Evolutionary conservation across 176 grass and related monocot genomes (phyloP).

Genomic region (Eleusine coracana): DNA sequence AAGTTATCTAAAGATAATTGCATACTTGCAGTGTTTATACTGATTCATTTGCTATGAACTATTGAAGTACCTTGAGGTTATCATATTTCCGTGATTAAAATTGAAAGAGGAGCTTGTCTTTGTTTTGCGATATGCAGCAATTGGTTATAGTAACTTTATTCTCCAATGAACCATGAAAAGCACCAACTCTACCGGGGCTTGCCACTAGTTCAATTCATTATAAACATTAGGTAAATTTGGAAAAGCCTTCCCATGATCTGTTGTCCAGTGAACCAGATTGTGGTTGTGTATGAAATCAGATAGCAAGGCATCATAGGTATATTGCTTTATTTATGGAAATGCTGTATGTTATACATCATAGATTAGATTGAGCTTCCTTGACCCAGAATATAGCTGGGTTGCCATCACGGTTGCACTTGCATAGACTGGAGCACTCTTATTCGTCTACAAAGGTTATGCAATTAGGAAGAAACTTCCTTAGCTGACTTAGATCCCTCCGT

Average conservation of each 20-base stretch:
- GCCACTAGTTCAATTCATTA: not conserved
- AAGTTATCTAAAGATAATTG: not conserved
- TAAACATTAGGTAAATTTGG: not conserved
- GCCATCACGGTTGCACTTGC: too few relatives aligned
- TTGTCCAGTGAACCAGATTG: not conserved
- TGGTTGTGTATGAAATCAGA: not conserved
- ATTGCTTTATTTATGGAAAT: not conserved
- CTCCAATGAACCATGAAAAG: not conserved
- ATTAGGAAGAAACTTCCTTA: not conserved
- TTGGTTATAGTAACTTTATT: constrained; percentile 4
- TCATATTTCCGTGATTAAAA: not conserved
- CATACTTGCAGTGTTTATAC: not conserved
- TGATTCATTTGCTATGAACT: not conserved
- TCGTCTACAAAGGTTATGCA: too few relatives aligned
- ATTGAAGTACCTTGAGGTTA: not conserved
- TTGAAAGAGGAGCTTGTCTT: not conserved
- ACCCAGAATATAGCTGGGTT: too few relatives aligned
- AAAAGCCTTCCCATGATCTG: not conserved
- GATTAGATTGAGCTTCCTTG: not conserved
- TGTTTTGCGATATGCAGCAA: constrained; percentile 12
- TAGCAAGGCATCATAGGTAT: not conserved
- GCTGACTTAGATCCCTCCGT: not conserved
- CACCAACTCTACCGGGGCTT: not conserved
- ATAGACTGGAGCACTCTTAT: too few relatives aligned
- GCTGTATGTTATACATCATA: not conserved